Conservation (phyloP, 2,329 filamentous ascomycete species). For the Anisogramma anomala region DNA sequence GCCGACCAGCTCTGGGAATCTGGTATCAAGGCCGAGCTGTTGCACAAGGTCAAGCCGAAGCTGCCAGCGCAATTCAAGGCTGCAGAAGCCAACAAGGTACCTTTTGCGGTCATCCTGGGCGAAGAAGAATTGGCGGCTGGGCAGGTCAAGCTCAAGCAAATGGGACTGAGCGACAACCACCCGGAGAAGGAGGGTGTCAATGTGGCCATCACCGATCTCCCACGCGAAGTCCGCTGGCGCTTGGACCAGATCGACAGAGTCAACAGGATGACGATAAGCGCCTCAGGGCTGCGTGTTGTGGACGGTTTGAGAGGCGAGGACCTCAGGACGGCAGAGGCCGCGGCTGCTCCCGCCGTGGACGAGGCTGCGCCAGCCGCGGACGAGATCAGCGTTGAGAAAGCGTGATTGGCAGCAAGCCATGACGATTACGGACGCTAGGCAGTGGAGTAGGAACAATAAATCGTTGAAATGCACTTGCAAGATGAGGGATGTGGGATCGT, state of each 20-base stretch:
- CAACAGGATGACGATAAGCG: constrained; percentile 31
- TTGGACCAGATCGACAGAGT: constrained; percentile 32
- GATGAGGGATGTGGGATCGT: no score
- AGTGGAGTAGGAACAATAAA: no score
- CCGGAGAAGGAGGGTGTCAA: constrained; percentile 81
- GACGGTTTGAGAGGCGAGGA: constrained; percentile 34
- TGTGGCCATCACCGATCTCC: constrained; percentile 52
- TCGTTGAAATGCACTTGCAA: no score
- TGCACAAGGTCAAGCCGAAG: constrained; percentile 84
- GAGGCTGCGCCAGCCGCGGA: neutral
- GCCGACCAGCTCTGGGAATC: constrained; percentile 70
- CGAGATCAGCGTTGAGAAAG: no score
- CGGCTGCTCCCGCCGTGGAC: constrained; percentile 1
- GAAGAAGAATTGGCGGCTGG: constrained; percentile 78
- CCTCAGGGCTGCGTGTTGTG: constrained; percentile 35
- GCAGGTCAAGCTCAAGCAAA: constrained; percentile 52
- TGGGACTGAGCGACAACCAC: constrained; percentile 69
- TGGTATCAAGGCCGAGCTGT: constrained; percentile 84
- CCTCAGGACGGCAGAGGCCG: constrained; percentile 19
- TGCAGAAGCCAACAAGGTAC: constrained; percentile 67
- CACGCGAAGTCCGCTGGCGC: constrained; percentile 42
- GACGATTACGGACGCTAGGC: neutral
- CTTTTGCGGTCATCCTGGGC: constrained; percentile 79
- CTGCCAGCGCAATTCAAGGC: constrained; percentile 83
- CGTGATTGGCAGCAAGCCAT: no score